phyloP scores from a whole-genome alignment of 2,329 filamentous ascomycete species.

The Botrytis medusae region DNA sequence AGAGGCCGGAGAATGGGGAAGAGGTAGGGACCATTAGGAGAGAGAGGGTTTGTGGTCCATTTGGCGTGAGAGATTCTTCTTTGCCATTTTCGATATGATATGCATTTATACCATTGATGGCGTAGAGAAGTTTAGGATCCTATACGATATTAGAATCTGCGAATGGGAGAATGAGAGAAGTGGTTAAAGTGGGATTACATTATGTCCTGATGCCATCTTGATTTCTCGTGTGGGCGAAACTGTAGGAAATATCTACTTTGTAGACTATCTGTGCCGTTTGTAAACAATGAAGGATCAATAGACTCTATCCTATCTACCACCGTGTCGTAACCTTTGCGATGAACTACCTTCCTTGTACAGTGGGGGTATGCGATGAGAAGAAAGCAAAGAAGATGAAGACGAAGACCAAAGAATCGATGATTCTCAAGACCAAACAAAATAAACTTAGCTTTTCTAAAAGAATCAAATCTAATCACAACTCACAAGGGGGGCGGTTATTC shows the following conservation, averaged over 20 bases:
- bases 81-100: constrained; percentile 88
- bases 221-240: neutral
- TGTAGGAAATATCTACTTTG: neutral
- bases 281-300: neutral
- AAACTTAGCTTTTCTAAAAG: neutral
- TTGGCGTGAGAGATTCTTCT: constrained; percentile 78
- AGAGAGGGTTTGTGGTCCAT: constrained; percentile 86
- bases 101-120: constrained; percentile 81
- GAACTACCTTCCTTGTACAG: neutral
- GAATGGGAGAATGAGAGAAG: neutral
- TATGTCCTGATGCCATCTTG: constrained; percentile 38
- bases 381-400: neutral
- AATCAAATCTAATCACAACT: neutral
- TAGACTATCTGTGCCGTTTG: neutral
- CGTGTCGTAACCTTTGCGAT: neutral
- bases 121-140: constrained; percentile 66
- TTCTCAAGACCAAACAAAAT: neutral
- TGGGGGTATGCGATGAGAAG: too few relatives aligned
- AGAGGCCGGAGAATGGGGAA: constrained; percentile 60
- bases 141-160: constrained; percentile 26
- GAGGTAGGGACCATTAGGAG: constrained; percentile 94
- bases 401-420: neutral
- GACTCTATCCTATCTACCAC: neutral
- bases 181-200: constrained; percentile 29
- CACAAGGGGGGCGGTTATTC: neutral